phyloP scores from a whole-genome alignment of 768 basidiomycete genomes.

The Inosperma sp. region DNA sequence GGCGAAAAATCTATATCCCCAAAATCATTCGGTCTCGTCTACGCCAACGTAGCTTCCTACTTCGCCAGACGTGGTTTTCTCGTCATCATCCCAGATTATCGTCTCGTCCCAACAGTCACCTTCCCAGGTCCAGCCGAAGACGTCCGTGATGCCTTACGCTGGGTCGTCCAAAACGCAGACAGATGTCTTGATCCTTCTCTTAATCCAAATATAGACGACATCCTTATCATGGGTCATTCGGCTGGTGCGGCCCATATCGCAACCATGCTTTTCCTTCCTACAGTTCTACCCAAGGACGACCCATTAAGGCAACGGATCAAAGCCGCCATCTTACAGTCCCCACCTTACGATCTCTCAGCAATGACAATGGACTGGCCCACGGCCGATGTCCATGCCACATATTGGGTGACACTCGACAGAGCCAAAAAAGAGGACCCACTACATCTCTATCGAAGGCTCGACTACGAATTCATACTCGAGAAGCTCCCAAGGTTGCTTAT shows the following conservation, averaged over 20 bases:
- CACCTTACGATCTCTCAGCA: conserved; percentile 37
- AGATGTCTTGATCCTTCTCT: conserved; percentile 27
- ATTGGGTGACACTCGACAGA: conserved; percentile 34
- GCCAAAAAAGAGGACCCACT: conserved; percentile 37
- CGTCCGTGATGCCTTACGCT: conserved; percentile 54
- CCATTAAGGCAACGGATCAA: conserved; percentile 35
- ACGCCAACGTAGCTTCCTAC: conserved; percentile 56
- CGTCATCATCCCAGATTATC: conserved; percentile 66
- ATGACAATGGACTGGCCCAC: conserved; percentile 22
- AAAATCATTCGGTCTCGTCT: conserved; percentile 46
- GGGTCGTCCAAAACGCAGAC: conserved; percentile 40
- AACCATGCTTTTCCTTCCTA: conserved; percentile 39
- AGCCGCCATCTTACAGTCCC: conserved; percentile 44
- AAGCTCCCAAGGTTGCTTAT: conserved; percentile 45
- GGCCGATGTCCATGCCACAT: conserved; percentile 29
- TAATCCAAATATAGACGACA: conserved; percentile 35
- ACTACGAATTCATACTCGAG: conserved; percentile 30
- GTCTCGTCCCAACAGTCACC: conserved; percentile 51
- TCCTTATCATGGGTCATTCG: conserved; percentile 58
- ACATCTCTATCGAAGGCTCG: conserved; percentile 36
- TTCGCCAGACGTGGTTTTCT: conserved; percentile 57
- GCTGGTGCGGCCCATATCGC: conserved; percentile 52
- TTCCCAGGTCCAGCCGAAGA: conserved; percentile 56
- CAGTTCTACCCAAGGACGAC: conserved; percentile 29
- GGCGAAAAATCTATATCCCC: conserved; percentile 46